Conservation (phyloP, 306 rosid species). For the Cucurbita moschata region DNA sequence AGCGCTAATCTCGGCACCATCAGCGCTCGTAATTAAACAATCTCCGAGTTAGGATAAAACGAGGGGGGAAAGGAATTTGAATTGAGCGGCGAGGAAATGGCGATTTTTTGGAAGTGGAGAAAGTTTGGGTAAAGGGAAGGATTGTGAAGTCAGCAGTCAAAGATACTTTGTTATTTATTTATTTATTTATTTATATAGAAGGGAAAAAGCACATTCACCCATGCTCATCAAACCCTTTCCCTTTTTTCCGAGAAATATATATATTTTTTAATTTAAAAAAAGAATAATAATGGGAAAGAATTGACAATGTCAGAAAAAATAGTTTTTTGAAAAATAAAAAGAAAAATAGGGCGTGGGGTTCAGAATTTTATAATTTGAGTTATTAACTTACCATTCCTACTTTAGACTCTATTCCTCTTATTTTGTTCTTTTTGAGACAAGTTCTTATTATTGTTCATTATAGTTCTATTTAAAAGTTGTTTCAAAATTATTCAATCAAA, state of each 20-base stretch:
- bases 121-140: neutral
- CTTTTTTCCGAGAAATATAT: neutral
- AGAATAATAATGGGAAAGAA: neutral
- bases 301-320: neutral
- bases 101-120: neutral
- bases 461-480: neutral
- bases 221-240: neutral
- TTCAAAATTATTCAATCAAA: neutral
- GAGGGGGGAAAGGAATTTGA: neutral
- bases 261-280: neutral
- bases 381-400: neutral
- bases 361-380: constrained; percentile 29
- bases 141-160: constrained; percentile 7
- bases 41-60: neutral
- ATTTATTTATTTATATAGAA: neutral
- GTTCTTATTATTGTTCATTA: neutral
- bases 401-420: neutral
- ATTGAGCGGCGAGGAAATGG: constrained; percentile 4
- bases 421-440: neutral
- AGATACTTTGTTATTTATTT: neutral
- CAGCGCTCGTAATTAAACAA: neutral
- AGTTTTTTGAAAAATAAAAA: neutral
- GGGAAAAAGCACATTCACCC: neutral
- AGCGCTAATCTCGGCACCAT: neutral
- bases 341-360: constrained; percentile 10